Percentiles rank a stretch among this genome's conserved stretches.
Evolutionary conservation across 1,139 yeast genomes (phyloP).

Genomic region (Geotrichum europaeum): DNA sequence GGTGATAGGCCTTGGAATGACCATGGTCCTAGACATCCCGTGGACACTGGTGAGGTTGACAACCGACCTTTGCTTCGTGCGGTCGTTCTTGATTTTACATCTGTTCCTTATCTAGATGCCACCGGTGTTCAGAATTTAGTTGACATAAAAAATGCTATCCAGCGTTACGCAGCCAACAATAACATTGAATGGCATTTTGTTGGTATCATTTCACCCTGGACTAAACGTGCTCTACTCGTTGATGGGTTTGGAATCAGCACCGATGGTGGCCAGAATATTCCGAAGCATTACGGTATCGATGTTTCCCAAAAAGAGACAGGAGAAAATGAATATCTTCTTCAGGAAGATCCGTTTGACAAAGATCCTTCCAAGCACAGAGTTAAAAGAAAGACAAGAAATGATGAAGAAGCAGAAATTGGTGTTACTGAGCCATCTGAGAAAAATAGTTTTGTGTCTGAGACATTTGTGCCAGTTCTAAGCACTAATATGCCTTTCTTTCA

Average conservation of each 20-base stretch:
- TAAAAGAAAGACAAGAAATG: neutral
- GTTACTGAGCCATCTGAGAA: neutral
- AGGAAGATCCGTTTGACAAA: neutral
- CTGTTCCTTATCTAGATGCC: conserved; percentile 69
- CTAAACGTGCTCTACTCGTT: conserved; percentile 65
- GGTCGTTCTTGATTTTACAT: conserved; percentile 73
- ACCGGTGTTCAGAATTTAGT: conserved; percentile 74
- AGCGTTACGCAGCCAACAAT: conserved; percentile 52
- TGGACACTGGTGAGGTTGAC: conserved; percentile 33
- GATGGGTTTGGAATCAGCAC: conserved; percentile 68
- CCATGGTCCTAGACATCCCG: conserved; percentile 33
- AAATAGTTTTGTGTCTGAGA: neutral
- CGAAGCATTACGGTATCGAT: neutral
- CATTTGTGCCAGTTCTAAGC: conserved; percentile 39
- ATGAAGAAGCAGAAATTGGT: neutral
- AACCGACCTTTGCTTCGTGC: conserved; percentile 61
- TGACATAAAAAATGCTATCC: conserved; percentile 68
- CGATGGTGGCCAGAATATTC: neutral
- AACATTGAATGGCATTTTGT: conserved; percentile 79
- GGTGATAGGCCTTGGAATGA: conserved; percentile 90
- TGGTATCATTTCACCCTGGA: conserved; percentile 83
- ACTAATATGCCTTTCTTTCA: conserved; percentile 84
- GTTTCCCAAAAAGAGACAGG: neutral
- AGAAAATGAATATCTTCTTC: neutral
- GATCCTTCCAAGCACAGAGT: neutral